Evolutionary conservation across 1,284 basidiomycete genomes (phyloP).

Genomic region (Pyrrhoderma noxium): DNA sequence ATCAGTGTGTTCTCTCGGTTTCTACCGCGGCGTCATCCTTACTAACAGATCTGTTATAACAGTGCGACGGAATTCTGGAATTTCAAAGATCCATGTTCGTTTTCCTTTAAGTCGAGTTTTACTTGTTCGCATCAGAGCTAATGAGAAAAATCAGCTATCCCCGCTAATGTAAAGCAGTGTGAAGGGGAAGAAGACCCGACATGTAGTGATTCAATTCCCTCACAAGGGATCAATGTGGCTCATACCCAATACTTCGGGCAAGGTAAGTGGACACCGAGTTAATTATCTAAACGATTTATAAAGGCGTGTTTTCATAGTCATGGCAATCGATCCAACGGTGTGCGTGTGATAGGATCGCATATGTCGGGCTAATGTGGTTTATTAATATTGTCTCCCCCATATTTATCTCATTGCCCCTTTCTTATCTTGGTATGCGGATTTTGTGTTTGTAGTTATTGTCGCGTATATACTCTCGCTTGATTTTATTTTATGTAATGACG

Average conservation of each 20-base stretch:
- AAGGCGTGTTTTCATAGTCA: background rate
- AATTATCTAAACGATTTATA: too few species aligned
- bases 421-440: too few species aligned
- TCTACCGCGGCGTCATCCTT: background rate
- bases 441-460: too few species aligned
- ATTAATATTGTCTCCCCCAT: too few species aligned
- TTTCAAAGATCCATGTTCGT: conserved; percentile 16
- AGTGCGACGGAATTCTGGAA: conserved; percentile 19
- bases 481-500: too few species aligned
- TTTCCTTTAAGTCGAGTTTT: background rate
- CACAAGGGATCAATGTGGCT: conserved; percentile 14
- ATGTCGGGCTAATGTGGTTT: too few species aligned
- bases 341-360: too few species aligned
- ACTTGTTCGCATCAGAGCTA: background rate
- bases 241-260: conserved; percentile 17
- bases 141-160: background rate
- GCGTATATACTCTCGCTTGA: too few species aligned
- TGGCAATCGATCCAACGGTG: background rate
- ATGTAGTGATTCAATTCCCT: conserved; percentile 17
- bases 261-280: background rate
- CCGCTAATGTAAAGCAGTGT: conserved; percentile 15
- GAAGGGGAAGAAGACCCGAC: conserved; percentile 18
- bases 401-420: too few species aligned
- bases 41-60: background rate
- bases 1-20: conserved; percentile 2